A percentile compares a stretch with the other conserved stretches of the same genome.
phyloP scores from a whole-genome alignment of 495 filamentous ascomycete genomes.

The Tuber brumale region DNA sequence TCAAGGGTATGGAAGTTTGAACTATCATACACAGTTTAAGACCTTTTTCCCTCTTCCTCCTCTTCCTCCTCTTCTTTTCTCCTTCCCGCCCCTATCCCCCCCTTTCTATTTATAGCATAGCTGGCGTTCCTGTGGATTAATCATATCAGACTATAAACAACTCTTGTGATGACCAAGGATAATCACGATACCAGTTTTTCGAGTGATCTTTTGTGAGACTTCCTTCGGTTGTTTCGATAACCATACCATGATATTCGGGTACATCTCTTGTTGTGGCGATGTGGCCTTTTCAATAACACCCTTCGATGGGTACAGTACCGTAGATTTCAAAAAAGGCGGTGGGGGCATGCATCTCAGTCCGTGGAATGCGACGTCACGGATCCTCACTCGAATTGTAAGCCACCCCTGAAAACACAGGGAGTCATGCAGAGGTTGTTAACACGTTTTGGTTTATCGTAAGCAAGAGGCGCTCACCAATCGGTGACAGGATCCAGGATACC shows the following conservation, averaged over 20 bases:
- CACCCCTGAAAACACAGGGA: neutral
- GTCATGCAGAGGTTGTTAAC: neutral
- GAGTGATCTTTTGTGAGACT: neutral
- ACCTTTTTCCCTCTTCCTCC: too few relatives aligned
- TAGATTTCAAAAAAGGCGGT: neutral
- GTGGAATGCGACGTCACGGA: neutral
- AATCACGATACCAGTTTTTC: neutral
- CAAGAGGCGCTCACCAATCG: neutral
- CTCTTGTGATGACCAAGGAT: neutral
- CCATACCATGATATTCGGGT: neutral
- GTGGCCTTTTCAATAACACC: neutral
- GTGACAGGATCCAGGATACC: neutral
- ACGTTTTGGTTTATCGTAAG: slow-evolving; percentile 2
- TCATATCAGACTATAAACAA: neutral
- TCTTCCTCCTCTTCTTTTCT: neutral
- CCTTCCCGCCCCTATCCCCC: neutral
- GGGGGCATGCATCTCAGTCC: neutral
- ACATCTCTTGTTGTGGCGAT: neutral
- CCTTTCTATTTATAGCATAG: neutral
- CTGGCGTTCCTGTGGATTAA: neutral
- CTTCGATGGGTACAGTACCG: neutral
- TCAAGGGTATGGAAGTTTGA: slow-evolving; percentile 54
- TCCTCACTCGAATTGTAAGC: neutral
- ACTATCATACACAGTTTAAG: neutral
- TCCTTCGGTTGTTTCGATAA: neutral